Evolutionary conservation across 2,329 filamentous ascomycete species (phyloP).

Genomic region (Plenodomus tracheiphilus): DNA sequence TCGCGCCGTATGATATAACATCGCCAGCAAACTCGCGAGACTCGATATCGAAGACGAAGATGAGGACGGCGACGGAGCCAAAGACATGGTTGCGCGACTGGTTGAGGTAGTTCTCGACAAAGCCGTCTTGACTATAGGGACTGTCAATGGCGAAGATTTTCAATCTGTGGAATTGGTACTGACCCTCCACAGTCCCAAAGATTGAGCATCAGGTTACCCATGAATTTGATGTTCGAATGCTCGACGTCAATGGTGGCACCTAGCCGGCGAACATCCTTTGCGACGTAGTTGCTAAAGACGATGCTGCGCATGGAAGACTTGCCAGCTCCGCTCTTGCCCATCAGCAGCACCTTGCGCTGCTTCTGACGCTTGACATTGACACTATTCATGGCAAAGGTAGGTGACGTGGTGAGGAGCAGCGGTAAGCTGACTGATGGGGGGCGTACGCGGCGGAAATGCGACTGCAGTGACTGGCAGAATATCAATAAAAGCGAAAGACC

Average conservation of each 20-base stretch:
- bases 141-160: no score
- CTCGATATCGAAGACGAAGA: constrained; percentile 99
- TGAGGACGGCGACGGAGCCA: constrained; percentile 91
- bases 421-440: not conserved
- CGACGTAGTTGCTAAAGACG: constrained; percentile 98
- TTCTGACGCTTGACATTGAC: constrained; percentile 52
- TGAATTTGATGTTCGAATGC: constrained; percentile 97
- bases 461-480: not conserved
- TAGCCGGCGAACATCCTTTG: constrained; percentile 87
- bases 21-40: constrained; percentile 93
- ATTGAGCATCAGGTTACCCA: constrained; percentile 95
- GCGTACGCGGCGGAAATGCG: not conserved
- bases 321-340: constrained; percentile 94
- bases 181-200: constrained; percentile 97
- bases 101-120: constrained; percentile 97
- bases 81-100: constrained; percentile 97
- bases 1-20: constrained; percentile 86
- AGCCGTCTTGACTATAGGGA: constrained; percentile 82
- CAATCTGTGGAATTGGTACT: constrained; percentile 27
- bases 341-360: constrained; percentile 58
- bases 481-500: not conserved
- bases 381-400: constrained; percentile 35
- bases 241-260: constrained; percentile 98
- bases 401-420: not conserved
- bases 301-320: constrained; percentile 99